These are phyloP conservation scores for Paradendryphiella salina DNA, from an alignment of 2,329 filamentous ascomycete genomes.

Conservation along the genomic window DNA sequence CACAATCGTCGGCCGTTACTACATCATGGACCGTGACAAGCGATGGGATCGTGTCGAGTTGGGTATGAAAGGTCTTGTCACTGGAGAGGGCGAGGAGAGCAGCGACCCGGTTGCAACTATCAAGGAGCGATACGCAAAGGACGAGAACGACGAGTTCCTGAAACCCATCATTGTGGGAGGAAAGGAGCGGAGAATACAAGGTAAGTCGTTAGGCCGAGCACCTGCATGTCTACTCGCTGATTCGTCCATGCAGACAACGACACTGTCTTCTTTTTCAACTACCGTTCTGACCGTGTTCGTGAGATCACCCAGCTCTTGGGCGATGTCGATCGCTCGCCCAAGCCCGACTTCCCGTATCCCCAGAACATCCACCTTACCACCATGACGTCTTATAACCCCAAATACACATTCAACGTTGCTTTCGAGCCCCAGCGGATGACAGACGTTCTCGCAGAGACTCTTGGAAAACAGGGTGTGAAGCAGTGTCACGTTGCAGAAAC, in stretches of 20 bases:
- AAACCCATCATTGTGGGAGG: conserved; percentile 96
- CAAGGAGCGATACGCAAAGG: conserved; percentile 82
- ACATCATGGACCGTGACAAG: conserved; percentile 99
- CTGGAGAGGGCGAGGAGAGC: conserved; percentile 84
- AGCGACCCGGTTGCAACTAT: conserved; percentile 84
- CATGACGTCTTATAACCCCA: conserved; percentile 98
- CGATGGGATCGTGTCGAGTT: conserved; percentile 94
- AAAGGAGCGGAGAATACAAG: conserved; percentile 81
- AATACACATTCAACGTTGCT: conserved; percentile 89
- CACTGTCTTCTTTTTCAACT: conserved; percentile 99
- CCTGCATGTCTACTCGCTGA: conserved; percentile 37
- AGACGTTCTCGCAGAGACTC: conserved; percentile 97
- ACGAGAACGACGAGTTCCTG: conserved; percentile 95
- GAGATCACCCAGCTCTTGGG: conserved; percentile 95
- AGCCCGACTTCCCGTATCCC: conserved; percentile 90
- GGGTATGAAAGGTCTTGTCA: conserved; percentile 81
- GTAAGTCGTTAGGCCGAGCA: conserved; percentile 50
- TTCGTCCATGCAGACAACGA: conserved; percentile 68
- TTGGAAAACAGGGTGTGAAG: conserved; percentile 83
- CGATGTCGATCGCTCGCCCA: conserved; percentile 86
- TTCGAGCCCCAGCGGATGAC: conserved; percentile 96
- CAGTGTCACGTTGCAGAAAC: conserved; percentile 98
- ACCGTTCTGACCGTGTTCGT: conserved; percentile 94
- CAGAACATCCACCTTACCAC: conserved; percentile 86
- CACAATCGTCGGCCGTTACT: conserved; percentile 94